phyloP scores from a whole-genome alignment of 371 early-diverging fungal genomes.

The Circinella umbellata region DNA sequence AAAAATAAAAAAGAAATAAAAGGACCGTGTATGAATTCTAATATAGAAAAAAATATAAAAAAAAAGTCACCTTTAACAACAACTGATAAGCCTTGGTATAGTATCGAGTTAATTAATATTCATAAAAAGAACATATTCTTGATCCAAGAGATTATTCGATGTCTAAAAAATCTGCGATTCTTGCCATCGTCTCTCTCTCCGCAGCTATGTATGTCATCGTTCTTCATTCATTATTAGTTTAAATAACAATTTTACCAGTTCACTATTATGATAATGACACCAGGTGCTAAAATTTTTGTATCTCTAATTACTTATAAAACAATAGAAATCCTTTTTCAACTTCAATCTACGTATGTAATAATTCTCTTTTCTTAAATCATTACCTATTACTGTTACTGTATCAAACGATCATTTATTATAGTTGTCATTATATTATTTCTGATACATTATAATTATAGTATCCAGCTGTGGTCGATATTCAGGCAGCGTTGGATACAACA shows the following conservation, averaged over 20 bases:
- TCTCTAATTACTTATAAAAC: neutral
- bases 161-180: slow-evolving; percentile 22
- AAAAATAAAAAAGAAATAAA: too few relatives aligned
- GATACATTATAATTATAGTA: slow-evolving; percentile 15
- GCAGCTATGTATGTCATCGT: slow-evolving; percentile 19
- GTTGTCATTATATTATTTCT: neutral
- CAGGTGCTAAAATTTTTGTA: neutral
- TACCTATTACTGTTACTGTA: neutral
- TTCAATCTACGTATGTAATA: slow-evolving; percentile 28
- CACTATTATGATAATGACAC: too few relatives aligned
- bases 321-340: slow-evolving; percentile 23
- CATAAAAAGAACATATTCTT: slow-evolving; percentile 1
- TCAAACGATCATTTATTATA: too few relatives aligned
- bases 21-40: neutral
- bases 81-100: neutral
- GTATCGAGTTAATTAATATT: neutral
- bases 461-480: slow-evolving; percentile 30
- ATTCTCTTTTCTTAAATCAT: neutral
- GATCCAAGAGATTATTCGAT: slow-evolving; percentile 22
- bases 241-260: neutral
- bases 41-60: neutral
- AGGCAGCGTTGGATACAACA: slow-evolving; percentile 25
- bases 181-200: slow-evolving; percentile 19
- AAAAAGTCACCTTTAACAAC: neutral
- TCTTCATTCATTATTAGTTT: neutral